Conservation (phyloP, 2,329 filamentous ascomycete species). For the Pseudogymnoascus pannorum region DNA sequence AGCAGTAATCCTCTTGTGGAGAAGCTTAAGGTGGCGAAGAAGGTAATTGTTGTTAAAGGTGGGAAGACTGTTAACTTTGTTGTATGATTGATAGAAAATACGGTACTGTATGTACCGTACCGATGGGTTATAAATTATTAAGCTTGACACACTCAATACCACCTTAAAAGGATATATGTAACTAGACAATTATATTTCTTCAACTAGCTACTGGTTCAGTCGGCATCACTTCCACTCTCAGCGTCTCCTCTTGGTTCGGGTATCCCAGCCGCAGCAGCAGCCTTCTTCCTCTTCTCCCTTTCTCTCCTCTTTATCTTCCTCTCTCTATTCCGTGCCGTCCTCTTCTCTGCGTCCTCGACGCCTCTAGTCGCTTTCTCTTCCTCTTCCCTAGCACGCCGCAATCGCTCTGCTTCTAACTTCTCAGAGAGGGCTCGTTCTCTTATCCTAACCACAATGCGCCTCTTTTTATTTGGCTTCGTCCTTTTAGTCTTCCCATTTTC, state of each 20-base stretch:
- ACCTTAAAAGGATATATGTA: not conserved
- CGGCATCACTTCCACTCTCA: not conserved
- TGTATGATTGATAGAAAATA: constrained; percentile 24
- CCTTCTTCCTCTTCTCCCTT: constrained; percentile 12
- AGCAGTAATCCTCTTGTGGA: constrained; percentile 34
- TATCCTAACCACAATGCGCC: constrained; percentile 42
- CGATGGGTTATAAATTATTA: too few relatives aligned
- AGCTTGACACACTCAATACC: not conserved
- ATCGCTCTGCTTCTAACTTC: constrained; percentile 30
- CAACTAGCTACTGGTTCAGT: not conserved
- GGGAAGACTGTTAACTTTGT: constrained; percentile 73
- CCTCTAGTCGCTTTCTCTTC: constrained; percentile 43
- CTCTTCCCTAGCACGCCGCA: constrained; percentile 28
- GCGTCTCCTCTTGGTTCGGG: not conserved
- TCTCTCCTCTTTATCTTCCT: constrained; percentile 49
- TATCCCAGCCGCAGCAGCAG: not conserved
- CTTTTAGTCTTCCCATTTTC: constrained; percentile 29
- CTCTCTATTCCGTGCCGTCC: constrained; percentile 51
- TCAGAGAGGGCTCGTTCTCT: constrained; percentile 37
- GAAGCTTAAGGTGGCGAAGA: constrained; percentile 47
- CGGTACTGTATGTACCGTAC: not conserved
- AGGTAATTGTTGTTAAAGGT: constrained; percentile 57
- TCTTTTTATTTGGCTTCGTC: constrained; percentile 50
- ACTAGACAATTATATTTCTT: not conserved
- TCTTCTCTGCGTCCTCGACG: constrained; percentile 51